These are phyloP conservation scores for Aspergillus sclerotialis DNA, from an alignment of 2,329 filamentous ascomycete genomes.

Conservation along the genomic window DNA sequence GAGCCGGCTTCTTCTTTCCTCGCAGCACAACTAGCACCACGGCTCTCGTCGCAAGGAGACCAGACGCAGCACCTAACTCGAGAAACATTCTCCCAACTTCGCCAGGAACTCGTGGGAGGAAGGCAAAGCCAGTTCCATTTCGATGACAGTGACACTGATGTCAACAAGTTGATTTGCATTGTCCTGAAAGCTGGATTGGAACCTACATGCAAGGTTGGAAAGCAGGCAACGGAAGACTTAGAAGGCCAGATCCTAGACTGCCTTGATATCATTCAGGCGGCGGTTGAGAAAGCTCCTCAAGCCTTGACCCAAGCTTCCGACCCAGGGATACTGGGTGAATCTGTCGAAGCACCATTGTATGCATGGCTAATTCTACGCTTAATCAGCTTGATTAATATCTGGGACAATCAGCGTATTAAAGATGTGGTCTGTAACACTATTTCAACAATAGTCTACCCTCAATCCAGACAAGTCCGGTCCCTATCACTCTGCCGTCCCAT, in stretches of 20 bases:
- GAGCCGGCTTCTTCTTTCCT: slow-evolving; percentile 64
- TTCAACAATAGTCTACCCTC: slow-evolving; percentile 23
- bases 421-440: slow-evolving; percentile 31
- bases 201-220: slow-evolving; percentile 49
- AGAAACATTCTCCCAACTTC: slow-evolving; percentile 67
- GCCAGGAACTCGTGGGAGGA: slow-evolving; percentile 55
- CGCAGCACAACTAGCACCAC: slow-evolving; percentile 79
- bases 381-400: slow-evolving; percentile 39
- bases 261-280: slow-evolving; percentile 68
- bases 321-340: slow-evolving; percentile 49
- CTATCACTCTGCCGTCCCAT: slow-evolving; percentile 23
- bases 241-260: slow-evolving; percentile 52
- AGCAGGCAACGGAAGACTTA: slow-evolving; percentile 44
- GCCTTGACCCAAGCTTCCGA: slow-evolving; percentile 60
- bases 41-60: slow-evolving; percentile 60
- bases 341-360: slow-evolving; percentile 43
- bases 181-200: slow-evolving; percentile 74
- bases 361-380: slow-evolving; percentile 50
- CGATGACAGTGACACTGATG: slow-evolving; percentile 65
- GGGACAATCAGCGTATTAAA: slow-evolving; percentile 35
- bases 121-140: slow-evolving; percentile 39
- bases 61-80: slow-evolving; percentile 59
- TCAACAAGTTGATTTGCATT: slow-evolving; percentile 79
- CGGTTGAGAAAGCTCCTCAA: slow-evolving; percentile 64
- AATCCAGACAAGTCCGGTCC: slow-evolving; percentile 25